Evolutionary conservation across 1,284 basidiomycete genomes (phyloP), one percentile per base, ranked within the genome.

Genomic region (Gomphus bonarii): DNA sequence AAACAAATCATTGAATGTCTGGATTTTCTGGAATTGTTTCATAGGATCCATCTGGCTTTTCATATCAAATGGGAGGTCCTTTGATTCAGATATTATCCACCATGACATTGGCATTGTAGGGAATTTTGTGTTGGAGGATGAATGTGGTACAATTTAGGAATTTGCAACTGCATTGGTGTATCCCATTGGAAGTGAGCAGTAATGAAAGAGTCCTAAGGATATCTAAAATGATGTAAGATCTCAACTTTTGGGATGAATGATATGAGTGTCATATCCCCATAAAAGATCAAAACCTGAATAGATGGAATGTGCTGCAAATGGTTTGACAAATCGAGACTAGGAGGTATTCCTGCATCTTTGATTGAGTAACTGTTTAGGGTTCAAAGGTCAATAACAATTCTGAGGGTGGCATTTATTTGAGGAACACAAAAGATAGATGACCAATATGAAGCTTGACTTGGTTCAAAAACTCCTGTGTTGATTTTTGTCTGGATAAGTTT

Each of bases 1-100:
- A 69, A 0, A 68, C 58, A 46, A 62, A 67, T 42, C 58, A 47
- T 50, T 64, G 43, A 35, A 69, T 67, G 0, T 59, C 44, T 0
- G 61, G 54, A 42, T 61, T 58, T 33, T 33, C 31, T 33, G 31
- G 31, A 33, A 33, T 33, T 5, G 31, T 33, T 33, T 33, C 31
- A 33, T 10, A 58, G 31, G 31, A 33, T 33, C 10, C 31, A 33
- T 33, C 31, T 48, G 16, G 55, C n/a, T 30, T 40, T 56, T n/a
- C 18, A 35, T 36, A 33, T 56, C 55, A 50, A 35, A 49, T 18
- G 9, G 12, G 30, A 0, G 68, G 66, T 0, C 69, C 70, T 38
- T 65, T 67, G 0, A 68, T 46, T 0, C 65, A 65, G 14, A 60
- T 61, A 44, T 72, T 67, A 47, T 72, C 70, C 1, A 71, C 63